Evolutionary conservation across 2,329 filamentous ascomycete genomes (phyloP).

Genomic region (Trichoderma asperellum): DNA sequence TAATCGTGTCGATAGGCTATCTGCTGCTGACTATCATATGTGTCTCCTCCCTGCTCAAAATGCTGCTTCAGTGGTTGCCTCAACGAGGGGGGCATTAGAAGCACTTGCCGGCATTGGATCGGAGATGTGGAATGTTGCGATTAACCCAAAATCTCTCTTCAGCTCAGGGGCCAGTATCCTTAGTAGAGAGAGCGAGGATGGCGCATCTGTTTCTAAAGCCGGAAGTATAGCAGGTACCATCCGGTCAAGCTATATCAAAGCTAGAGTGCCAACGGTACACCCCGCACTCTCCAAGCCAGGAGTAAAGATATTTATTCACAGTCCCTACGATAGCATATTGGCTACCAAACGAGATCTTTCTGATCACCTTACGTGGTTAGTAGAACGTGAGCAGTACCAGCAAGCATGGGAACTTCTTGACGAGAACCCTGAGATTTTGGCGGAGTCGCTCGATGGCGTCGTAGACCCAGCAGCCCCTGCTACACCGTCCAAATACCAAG

Average conservation of each 20-base stretch:
- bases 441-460: slow-evolving; percentile 46
- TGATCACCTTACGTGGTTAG: slow-evolving; percentile 84
- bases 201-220: slow-evolving; percentile 50
- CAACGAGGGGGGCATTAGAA: slow-evolving; percentile 75
- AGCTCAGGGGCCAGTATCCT: slow-evolving; percentile 80
- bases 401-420: slow-evolving; percentile 89
- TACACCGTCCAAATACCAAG: slow-evolving; percentile 48
- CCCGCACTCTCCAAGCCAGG: slow-evolving; percentile 60
- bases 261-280: slow-evolving; percentile 49
- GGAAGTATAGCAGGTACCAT: slow-evolving; percentile 43
- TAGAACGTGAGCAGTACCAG: slow-evolving; percentile 79
- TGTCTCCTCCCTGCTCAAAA: slow-evolving; percentile 75
- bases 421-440: slow-evolving; percentile 77
- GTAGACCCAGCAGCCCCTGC: slow-evolving; percentile 46
- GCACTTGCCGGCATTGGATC: slow-evolving; percentile 71
- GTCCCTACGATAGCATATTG: slow-evolving; percentile 94
- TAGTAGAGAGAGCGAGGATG: slow-evolving; percentile 63
- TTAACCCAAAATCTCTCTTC: slow-evolving; percentile 85
- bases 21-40: slow-evolving; percentile 90
- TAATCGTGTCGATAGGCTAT: slow-evolving; percentile 82
- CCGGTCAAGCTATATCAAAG: slow-evolving; percentile 36
- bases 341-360: slow-evolving; percentile 83
- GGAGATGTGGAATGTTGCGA: slow-evolving; percentile 88
- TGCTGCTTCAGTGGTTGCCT: slow-evolving; percentile 65
- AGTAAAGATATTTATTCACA: slow-evolving; percentile 87